Evolutionary conservation across 2,329 filamentous ascomycete species (phyloP), one percentile per base, ranked within the genome.

Genomic region (Penicillium occitanis): DNA sequence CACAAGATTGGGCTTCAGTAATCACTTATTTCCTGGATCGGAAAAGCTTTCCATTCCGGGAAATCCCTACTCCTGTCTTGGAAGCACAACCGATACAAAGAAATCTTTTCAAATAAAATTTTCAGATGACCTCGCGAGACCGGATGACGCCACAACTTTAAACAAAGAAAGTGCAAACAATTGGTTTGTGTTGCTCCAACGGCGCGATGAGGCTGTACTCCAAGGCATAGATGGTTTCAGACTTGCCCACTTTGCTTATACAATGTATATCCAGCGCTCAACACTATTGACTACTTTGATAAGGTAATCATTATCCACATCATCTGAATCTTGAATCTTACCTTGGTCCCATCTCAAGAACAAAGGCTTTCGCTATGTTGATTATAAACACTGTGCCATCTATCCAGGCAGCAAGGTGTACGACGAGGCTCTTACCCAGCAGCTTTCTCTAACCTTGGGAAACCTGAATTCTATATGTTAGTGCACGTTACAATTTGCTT

Each of bases 321-420:
- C 25, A 8, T 35, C 1, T 1, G 10, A 25, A 3, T 11, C 40
- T 14, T 25, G 30, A 5, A 42, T n/a, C 33, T 48, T 10, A 22
- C 14, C 28, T 37, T 22, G 25, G 44, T 25, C 17, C 51, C 51
- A 55, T 33, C 17, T 55, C 51, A 5, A 19, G 28, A 55, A 35
- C 51, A 35, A 35, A 55, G 51, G 7, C 1, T 37, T 50, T 53
- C 51, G n/a, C 37, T 28, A 46, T 22, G 44, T 51, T 22, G 2
- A 25, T 2, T 40, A 25, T 57, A 17, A 57, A 22, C 30, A 14
- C 35, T 42, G 61, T 44, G 61, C 61, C 61, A 44, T 53, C 25
- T 55, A 33, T n/a, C 19, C 48, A 63, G 48, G 61, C 61, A 63
- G 48, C 61, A 63, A 55, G 48, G 46, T 63, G 22, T 28, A 51